These are phyloP conservation scores for Aspergillus amoenus DNA, from an alignment of 2,329 filamentous ascomycete genomes.

Conservation along the genomic window DNA sequence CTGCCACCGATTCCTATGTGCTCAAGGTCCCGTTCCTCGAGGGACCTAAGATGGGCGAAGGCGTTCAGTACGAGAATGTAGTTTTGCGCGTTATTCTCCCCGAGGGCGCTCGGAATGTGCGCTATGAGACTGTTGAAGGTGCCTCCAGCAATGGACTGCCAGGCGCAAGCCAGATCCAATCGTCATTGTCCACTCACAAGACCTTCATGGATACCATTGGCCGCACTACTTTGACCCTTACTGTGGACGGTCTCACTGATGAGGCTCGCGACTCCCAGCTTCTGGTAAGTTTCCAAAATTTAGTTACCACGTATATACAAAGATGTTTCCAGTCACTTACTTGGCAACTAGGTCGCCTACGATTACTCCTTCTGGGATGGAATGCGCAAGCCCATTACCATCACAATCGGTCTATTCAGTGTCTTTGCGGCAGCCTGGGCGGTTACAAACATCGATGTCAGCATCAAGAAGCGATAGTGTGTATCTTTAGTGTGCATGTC, in stretches of 20 bases:
- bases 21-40: slow-evolving; percentile 91
- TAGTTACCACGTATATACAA: not conserved
- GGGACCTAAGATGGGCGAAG: slow-evolving; percentile 82
- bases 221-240: slow-evolving; percentile 76
- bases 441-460: slow-evolving; percentile 75
- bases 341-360: slow-evolving; percentile 63
- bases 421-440: slow-evolving; percentile 74
- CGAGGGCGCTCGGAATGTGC: slow-evolving; percentile 71
- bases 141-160: slow-evolving; percentile 66
- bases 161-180: slow-evolving; percentile 52
- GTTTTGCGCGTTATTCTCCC: slow-evolving; percentile 81
- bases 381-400: slow-evolving; percentile 81
- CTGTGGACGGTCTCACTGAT: slow-evolving; percentile 83
- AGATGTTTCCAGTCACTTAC: not conserved
- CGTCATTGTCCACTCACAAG: slow-evolving; percentile 66
- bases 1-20: slow-evolving; percentile 69
- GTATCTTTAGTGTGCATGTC: slow-evolving; percentile 1
- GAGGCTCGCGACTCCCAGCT: slow-evolving; percentile 82
- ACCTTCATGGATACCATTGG: slow-evolving; percentile 94
- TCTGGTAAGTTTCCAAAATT: slow-evolving; percentile 51
- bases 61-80: slow-evolving; percentile 79
- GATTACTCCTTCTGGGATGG: slow-evolving; percentile 73
- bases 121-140: slow-evolving; percentile 72
- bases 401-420: slow-evolving; percentile 71
- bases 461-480: slow-evolving; percentile 63